These are phyloP conservation scores for Chrysochromulina parva DNA, from an alignment of 78 protist genomes.

Conservation along the genomic window DNA sequence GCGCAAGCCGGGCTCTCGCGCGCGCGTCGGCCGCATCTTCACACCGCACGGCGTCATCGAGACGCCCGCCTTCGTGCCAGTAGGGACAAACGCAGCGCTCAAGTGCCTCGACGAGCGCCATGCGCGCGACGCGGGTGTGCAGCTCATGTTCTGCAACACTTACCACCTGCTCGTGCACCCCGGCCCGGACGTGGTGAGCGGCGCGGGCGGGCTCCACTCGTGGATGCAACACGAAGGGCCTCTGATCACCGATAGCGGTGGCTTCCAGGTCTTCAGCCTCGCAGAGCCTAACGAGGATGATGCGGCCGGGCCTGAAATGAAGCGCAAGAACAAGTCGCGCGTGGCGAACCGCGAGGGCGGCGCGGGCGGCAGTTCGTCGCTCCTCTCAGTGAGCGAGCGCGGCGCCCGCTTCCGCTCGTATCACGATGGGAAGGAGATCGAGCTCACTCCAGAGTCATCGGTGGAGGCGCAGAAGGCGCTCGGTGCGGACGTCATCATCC, in stretches of 20 bases:
- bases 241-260: conserved; percentile 33
- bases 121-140: background rate
- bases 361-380: background rate
- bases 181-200: background rate
- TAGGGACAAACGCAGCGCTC: conserved; percentile 31
- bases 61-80: conserved; percentile 57
- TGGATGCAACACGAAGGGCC: conserved; percentile 29
- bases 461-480: conserved; percentile 29
- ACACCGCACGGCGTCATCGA: conserved; percentile 42
- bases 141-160: conserved; percentile 40
- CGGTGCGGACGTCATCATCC: background rate
- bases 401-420: conserved; percentile 31
- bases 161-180: conserved; percentile 47
- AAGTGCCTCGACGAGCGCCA: background rate
- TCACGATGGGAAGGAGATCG: background rate
- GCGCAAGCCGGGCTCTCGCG: conserved; percentile 45
- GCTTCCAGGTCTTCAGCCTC: conserved; percentile 33
- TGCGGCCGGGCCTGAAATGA: background rate
- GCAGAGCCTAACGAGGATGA: conserved; percentile 2
- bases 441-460: conserved; percentile 22
- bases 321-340: background rate
- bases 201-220: conserved; percentile 37
- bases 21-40: conserved; percentile 36
- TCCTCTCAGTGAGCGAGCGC: background rate
- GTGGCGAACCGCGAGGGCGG: background rate